Conservation (phyloP, 2,329 filamentous ascomycete species). For the Sporothrix sp. region DNA sequence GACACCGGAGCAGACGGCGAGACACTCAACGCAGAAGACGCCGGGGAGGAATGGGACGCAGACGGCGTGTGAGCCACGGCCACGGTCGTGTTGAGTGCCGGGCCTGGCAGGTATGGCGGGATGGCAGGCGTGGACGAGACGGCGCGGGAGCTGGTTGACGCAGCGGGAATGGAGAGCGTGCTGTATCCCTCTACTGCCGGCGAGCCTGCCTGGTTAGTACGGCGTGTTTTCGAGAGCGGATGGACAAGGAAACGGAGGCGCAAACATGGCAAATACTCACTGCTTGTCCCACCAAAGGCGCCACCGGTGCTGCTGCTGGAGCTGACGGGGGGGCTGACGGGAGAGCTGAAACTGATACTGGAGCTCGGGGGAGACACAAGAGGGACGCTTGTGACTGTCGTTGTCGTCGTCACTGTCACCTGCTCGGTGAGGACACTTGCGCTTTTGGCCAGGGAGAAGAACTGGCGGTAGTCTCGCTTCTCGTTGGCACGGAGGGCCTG, state of each 20-base stretch:
- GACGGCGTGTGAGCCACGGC: background rate
- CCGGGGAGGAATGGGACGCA: background rate
- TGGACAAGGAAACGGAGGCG: background rate
- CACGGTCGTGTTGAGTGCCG: background rate
- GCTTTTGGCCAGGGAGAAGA: background rate
- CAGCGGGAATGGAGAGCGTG: background rate
- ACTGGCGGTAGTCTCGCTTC: background rate
- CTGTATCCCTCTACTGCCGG: background rate
- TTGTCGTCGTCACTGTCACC: constrained; percentile 8
- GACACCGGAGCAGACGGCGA: background rate
- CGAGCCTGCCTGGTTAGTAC: background rate
- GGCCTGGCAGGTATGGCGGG: background rate
- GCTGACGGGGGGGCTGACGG: background rate
- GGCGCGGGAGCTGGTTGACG: background rate
- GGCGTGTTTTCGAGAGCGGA: background rate
- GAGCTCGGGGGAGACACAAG: background rate
- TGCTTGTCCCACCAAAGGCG: background rate
- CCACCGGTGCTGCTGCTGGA: background rate
- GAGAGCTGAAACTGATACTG: background rate
- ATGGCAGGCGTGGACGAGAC: background rate
- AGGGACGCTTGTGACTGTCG: background rate
- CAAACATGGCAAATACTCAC: background rate
- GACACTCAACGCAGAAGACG: background rate
- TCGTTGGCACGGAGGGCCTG: background rate
- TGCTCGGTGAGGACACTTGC: background rate